These are phyloP conservation scores for Serendipita sp. DNA, from an alignment of 768 basidiomycete genomes.

Conservation along the genomic window DNA sequence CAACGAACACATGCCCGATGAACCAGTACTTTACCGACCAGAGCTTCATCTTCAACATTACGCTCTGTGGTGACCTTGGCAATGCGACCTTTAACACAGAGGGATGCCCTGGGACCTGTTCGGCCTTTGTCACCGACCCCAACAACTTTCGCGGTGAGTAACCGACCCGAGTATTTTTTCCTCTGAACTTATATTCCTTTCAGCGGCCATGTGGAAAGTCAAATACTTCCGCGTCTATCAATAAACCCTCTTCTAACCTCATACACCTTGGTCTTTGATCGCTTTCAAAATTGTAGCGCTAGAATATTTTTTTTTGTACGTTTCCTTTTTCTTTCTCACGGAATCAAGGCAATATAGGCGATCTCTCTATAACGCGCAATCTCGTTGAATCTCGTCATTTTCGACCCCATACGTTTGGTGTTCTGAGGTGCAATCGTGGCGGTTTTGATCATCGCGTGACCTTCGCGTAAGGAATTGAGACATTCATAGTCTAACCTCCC, in stretches of 20 bases:
- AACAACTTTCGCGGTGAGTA: constrained; percentile 28
- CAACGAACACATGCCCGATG: constrained; percentile 9
- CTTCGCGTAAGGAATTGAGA: no score
- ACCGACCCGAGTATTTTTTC: not conserved
- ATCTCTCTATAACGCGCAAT: not conserved
- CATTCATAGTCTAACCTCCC: no score
- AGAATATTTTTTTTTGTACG: no score
- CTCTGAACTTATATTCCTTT: not conserved
- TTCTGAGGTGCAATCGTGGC: no score
- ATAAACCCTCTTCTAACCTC: not conserved
- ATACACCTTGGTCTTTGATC: no score
- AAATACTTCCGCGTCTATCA: constrained; percentile 5
- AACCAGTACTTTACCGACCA: constrained; percentile 9
- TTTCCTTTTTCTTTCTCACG: no score
- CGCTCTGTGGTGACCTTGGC: not conserved
- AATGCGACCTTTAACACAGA: not conserved
- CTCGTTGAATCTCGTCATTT: not conserved
- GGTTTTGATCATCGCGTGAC: no score
- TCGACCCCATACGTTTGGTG: not conserved
- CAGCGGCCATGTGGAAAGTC: constrained; percentile 6
- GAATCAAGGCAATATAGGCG: no score
- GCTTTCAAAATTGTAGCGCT: no score
- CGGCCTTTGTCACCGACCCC: constrained; percentile 33
- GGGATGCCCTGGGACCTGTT: constrained; percentile 24
- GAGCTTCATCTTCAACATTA: constrained; percentile 11